These are phyloP conservation scores for Fusarium guadeloupense DNA, from an alignment of 2,329 filamentous ascomycete species.

Conservation along the genomic window DNA sequence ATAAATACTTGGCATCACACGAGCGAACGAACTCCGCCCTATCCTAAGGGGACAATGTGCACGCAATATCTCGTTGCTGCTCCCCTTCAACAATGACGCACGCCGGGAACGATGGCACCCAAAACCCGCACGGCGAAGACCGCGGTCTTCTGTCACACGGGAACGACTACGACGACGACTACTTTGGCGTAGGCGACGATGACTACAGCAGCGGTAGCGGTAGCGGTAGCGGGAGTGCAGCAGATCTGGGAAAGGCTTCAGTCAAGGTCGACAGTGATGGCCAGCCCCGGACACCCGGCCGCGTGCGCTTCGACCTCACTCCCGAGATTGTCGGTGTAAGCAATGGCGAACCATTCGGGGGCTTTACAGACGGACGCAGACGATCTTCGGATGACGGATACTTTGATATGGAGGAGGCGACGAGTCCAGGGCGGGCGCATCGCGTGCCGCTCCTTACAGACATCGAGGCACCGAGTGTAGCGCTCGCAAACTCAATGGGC, in stretches of 20 bases:
- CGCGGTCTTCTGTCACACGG: constrained; percentile 44
- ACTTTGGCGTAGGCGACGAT: constrained; percentile 40
- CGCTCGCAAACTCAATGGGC: constrained; percentile 68
- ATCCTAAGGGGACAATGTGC: constrained; percentile 38
- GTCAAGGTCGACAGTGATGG: constrained; percentile 29
- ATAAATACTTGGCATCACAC: background rate
- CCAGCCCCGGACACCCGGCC: constrained; percentile 63
- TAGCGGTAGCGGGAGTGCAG: constrained; percentile 22
- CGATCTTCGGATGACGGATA: constrained; percentile 52
- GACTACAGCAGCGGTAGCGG: constrained; percentile 21
- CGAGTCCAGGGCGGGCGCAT: constrained; percentile 60
- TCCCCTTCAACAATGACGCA: constrained; percentile 46
- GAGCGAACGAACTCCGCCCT: constrained; percentile 2
- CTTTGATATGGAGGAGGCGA: constrained; percentile 57
- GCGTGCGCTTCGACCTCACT: constrained; percentile 76
- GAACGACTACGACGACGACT: constrained; percentile 40
- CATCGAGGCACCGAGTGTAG: constrained; percentile 81
- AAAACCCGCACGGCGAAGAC: constrained; percentile 46
- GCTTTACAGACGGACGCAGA: constrained; percentile 23
- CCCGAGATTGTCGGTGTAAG: constrained; percentile 54
- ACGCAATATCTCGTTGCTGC: constrained; percentile 36
- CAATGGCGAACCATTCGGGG: constrained; percentile 26
- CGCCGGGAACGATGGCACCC: constrained; percentile 44
- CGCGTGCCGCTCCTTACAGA: constrained; percentile 79
- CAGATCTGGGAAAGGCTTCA: constrained; percentile 27